These are phyloP conservation scores for Yarrowia sp. DNA, from an alignment of 805 yeast genomes.

Conservation along the genomic window DNA sequence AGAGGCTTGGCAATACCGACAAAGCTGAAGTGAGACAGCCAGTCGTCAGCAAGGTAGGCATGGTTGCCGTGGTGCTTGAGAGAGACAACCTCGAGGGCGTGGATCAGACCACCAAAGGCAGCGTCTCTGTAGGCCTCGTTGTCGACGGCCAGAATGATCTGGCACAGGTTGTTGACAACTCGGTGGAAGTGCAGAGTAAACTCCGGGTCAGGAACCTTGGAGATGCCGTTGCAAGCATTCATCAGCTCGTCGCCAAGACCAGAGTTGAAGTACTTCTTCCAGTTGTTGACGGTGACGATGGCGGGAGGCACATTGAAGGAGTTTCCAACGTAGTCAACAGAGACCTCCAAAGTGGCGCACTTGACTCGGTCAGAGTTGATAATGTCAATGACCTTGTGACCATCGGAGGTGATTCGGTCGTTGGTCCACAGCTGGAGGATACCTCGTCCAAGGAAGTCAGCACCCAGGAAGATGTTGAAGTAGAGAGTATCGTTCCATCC, in stretches of 20 bases:
- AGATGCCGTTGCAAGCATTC: slow-evolving; percentile 19
- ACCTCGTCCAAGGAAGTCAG: slow-evolving; percentile 66
- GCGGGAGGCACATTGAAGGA: slow-evolving; percentile 57
- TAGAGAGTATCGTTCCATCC: slow-evolving; percentile 58
- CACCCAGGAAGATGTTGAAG: slow-evolving; percentile 67
- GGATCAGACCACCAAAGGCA: slow-evolving; percentile 26
- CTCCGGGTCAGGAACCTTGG: slow-evolving; percentile 36
- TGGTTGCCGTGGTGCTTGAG: slow-evolving; percentile 27
- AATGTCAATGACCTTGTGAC: slow-evolving; percentile 14
- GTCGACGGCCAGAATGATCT: slow-evolving; percentile 31
- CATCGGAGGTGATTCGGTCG: slow-evolving; percentile 33
- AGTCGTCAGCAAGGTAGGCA: slow-evolving; percentile 36
- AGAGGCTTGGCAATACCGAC: slow-evolving; percentile 26
- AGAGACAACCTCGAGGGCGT: slow-evolving; percentile 30
- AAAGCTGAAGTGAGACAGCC: slow-evolving; percentile 27
- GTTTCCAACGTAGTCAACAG: slow-evolving; percentile 73
- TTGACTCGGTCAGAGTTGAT: slow-evolving; percentile 50
- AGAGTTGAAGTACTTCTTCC: slow-evolving; percentile 51
- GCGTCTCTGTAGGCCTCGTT: slow-evolving; percentile 24
- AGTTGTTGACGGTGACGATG: slow-evolving; percentile 61
- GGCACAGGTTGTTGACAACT: slow-evolving; percentile 32
- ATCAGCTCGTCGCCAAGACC: slow-evolving; percentile 34
- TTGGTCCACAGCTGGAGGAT: slow-evolving; percentile 53
- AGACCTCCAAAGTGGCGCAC: slow-evolving; percentile 57
- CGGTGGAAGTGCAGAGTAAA: slow-evolving; percentile 24